Conservation (phyloP, 1,139 yeast species). For the Taphrina flavorubra region DNA sequence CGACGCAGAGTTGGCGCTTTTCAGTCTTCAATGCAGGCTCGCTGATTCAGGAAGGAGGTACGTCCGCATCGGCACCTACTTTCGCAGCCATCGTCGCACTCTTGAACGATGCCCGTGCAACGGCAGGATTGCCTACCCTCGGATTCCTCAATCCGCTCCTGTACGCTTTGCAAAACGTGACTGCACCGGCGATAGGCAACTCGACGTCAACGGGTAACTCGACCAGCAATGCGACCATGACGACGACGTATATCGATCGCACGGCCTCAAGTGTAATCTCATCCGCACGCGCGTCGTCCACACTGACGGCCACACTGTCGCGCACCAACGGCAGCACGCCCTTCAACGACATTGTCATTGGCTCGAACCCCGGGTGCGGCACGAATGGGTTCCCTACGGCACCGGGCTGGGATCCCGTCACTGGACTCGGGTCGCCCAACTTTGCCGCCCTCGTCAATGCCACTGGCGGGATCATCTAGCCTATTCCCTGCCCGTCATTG, state of each 20-base stretch:
- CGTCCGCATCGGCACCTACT: slow-evolving; percentile 33
- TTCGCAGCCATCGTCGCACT: slow-evolving; percentile 33
- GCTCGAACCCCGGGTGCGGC: slow-evolving; percentile 38
- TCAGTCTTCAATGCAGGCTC: slow-evolving; percentile 10
- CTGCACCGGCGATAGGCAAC: background rate
- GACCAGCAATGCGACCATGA: slow-evolving; percentile 1
- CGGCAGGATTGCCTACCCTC: slow-evolving; percentile 24
- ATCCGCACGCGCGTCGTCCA: slow-evolving; percentile 2
- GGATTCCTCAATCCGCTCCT: slow-evolving; percentile 35
- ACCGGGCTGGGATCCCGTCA: slow-evolving; percentile 37
- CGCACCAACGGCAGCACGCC: slow-evolving; percentile 14
- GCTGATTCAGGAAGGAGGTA: slow-evolving; percentile 20
- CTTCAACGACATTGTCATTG: slow-evolving; percentile 23
- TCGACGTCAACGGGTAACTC: background rate
- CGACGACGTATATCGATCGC: background rate
- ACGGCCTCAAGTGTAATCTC: background rate
- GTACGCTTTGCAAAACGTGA: slow-evolving; percentile 18
- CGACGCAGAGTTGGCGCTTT: slow-evolving; percentile 31
- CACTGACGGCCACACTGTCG: background rate
- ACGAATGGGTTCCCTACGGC: slow-evolving; percentile 24
- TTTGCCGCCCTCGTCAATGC: slow-evolving; percentile 23
- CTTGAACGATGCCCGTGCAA: slow-evolving; percentile 21
- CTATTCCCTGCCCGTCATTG: background rate
- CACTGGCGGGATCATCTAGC: slow-evolving; percentile 1
- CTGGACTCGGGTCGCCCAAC: slow-evolving; percentile 36